A percentile compares a stretch with the other conserved stretches of the same genome.
Evolutionary conservation across 176 grass and related monocot species (phyloP).

Genomic region (Alopecurus myosuroides): DNA sequence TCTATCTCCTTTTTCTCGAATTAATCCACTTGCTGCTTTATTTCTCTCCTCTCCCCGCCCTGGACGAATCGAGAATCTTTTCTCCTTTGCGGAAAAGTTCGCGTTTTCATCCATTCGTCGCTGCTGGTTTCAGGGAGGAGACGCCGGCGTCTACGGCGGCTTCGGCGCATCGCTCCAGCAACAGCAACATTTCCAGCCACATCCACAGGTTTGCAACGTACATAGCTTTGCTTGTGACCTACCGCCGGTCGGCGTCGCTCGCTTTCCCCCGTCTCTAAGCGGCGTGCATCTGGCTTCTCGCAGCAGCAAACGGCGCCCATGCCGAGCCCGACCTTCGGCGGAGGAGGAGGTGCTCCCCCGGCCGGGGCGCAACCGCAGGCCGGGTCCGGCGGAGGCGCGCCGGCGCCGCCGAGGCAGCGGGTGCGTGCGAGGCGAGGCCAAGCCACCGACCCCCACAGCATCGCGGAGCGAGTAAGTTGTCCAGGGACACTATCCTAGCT

Average conservation of each 20-base stretch:
- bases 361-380: constrained; percentile 11
- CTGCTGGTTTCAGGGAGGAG: constrained; percentile 45
- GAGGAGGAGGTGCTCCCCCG: constrained; percentile 3
- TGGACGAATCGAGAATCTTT: constrained; percentile 22
- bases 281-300: background rate
- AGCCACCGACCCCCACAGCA: constrained; percentile 92
- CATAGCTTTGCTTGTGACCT: background rate
- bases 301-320: constrained; percentile 44
- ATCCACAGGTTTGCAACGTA: constrained; percentile 40
- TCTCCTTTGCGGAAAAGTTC: background rate
- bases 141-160: constrained; percentile 37
- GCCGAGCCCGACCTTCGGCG: constrained; percentile 47
- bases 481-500: background rate
- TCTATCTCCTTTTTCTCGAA: background rate
- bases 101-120: constrained; percentile 22
- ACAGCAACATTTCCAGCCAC: constrained; percentile 57
- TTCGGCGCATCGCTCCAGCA: constrained; percentile 55
- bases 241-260: background rate
- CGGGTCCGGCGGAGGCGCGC: background rate
- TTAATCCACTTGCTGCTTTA: constrained; percentile 33
- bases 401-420: constrained; percentile 63
- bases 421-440: constrained; percentile 72
- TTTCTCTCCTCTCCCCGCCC: background rate
- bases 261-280: background rate
- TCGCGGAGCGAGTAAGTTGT: constrained; percentile 75